A percentile compares a stretch with the other conserved stretches of the same genome.
Conservation (phyloP, 371 early-diverging fungal genomes). For the Chytridium lagenaria region DNA sequence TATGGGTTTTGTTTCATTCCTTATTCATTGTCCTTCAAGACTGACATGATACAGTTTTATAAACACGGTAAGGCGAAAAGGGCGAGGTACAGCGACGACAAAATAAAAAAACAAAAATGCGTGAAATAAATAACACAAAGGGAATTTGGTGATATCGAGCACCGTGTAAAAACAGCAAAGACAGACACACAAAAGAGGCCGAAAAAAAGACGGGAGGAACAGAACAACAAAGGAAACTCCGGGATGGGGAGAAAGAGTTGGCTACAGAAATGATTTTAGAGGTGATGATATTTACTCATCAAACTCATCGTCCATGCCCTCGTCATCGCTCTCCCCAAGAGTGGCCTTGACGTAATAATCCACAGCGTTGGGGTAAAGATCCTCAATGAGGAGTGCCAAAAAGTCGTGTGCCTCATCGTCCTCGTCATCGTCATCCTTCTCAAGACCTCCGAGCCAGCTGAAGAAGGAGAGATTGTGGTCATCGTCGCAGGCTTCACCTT, state of each 20-base stretch:
- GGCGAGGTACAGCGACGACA: too few relatives aligned
- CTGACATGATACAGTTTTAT: too few relatives aligned
- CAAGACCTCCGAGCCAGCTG: not conserved
- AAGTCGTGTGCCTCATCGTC: too few relatives aligned
- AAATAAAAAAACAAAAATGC: too few relatives aligned
- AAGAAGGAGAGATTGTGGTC: constrained; percentile 15
- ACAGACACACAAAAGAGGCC: not conserved
- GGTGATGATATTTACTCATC: constrained; percentile 6
- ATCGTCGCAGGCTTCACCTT: constrained; percentile 11
- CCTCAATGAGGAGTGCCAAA: not conserved
- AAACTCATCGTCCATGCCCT: not conserved
- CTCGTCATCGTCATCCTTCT: not conserved
- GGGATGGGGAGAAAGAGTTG: too few relatives aligned
- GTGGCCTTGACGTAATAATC: not conserved
- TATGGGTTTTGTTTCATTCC: too few relatives aligned
- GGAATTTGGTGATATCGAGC: too few relatives aligned
- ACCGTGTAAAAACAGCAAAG: too few relatives aligned
- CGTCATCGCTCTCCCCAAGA: constrained; percentile 12
- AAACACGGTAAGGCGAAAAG: too few relatives aligned
- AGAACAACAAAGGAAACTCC: not conserved
- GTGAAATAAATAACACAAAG: too few relatives aligned
- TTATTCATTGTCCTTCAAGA: too few relatives aligned
- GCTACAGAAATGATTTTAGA: not conserved
- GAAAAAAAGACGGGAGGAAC: not conserved
- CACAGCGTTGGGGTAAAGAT: constrained; percentile 13